A percentile compares a stretch with the other conserved stretches of the same genome.
phyloP scores from a whole-genome alignment of 2,329 filamentous ascomycete species.

The Helotiales sp. region DNA sequence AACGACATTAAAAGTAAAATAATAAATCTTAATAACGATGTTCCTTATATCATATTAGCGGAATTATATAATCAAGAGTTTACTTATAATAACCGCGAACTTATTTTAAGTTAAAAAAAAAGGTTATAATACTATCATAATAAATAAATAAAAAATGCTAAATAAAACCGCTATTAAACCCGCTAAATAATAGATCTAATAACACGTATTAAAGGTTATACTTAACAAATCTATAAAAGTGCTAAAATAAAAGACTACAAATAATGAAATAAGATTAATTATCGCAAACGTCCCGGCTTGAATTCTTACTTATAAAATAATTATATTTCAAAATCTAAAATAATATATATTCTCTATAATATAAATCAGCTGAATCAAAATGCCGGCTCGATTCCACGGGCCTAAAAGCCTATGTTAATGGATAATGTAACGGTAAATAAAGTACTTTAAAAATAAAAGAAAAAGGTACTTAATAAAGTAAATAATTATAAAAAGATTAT shows the following conservation, averaged over 20 bases:
- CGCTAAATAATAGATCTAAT: slow-evolving; percentile 28
- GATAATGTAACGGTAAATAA: not conserved
- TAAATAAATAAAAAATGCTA: slow-evolving; percentile 30
- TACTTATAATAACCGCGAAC: slow-evolving; percentile 26
- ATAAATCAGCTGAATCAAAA: slow-evolving; percentile 26
- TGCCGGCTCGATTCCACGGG: slow-evolving; percentile 31
- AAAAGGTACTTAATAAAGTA: not conserved
- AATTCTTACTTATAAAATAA: slow-evolving; percentile 38
- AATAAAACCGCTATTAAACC: slow-evolving; percentile 23
- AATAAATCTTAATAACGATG: slow-evolving; percentile 26
- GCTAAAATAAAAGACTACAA: slow-evolving; percentile 31
- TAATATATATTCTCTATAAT: slow-evolving; percentile 25
- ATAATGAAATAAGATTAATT: slow-evolving; percentile 32
- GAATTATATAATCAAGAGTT: slow-evolving; percentile 6
- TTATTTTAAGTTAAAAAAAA: slow-evolving; percentile 22
- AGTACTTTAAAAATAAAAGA: not conserved
- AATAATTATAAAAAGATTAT: not conserved
- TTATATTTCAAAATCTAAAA: slow-evolving; percentile 18
- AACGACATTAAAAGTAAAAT: slow-evolving; percentile 22
- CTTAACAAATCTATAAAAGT: slow-evolving; percentile 34
- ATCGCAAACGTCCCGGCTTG: slow-evolving; percentile 27
- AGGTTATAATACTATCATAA: slow-evolving; percentile 8
- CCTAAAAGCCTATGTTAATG: slow-evolving; percentile 22
- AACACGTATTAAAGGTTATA: slow-evolving; percentile 30
- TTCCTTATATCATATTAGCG: slow-evolving; percentile 30